These are phyloP conservation scores for Collybia sp. DNA, from an alignment of 768 basidiomycete genomes.

Conservation along the genomic window DNA sequence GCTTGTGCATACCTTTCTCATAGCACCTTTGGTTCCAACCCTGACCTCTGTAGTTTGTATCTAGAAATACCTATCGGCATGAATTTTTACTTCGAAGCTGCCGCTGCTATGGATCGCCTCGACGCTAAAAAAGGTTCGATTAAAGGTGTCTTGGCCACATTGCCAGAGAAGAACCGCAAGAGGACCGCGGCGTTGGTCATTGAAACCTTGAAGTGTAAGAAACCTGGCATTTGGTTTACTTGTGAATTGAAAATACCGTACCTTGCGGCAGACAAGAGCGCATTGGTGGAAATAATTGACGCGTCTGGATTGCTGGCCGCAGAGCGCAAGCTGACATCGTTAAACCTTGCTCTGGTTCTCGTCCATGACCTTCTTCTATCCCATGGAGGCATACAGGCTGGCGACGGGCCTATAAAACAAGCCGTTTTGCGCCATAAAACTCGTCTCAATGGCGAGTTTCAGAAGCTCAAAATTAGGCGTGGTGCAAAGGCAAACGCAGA, in stretches of 20 bases:
- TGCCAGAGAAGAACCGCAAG: conserved; percentile 72
- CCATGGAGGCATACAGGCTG: conserved; percentile 75
- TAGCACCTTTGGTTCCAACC: conserved; percentile 7
- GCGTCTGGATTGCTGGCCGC: conserved; percentile 63
- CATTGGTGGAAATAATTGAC: conserved; percentile 66
- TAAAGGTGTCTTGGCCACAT: conserved; percentile 71
- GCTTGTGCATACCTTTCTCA: conserved; percentile 11
- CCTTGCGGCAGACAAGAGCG: conserved; percentile 60
- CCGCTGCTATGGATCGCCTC: conserved; percentile 76
- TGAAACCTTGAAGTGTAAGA: conserved; percentile 91
- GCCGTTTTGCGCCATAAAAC: conserved; percentile 88
- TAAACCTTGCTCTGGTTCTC: conserved; percentile 77
- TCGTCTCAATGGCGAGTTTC: conserved; percentile 80
- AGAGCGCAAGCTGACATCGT: conserved; percentile 74
- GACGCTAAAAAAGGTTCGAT: conserved; percentile 91
- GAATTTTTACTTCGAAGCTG: conserved; percentile 96
- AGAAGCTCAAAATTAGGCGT: conserved; percentile 74
- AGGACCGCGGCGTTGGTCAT: conserved; percentile 85
- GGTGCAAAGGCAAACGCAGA: conserved; percentile 63
- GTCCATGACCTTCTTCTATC: conserved; percentile 88
- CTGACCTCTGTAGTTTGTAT: conserved; percentile 22
- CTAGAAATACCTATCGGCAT: conserved; percentile 41
- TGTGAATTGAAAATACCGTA: neutral
- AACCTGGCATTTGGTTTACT: neutral
- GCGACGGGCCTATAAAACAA: conserved; percentile 87